Percentiles rank a stretch among this genome's conserved stretches.
phyloP scores from a whole-genome alignment of 805 yeast species.

The Wickerhamiella shivajii region DNA sequence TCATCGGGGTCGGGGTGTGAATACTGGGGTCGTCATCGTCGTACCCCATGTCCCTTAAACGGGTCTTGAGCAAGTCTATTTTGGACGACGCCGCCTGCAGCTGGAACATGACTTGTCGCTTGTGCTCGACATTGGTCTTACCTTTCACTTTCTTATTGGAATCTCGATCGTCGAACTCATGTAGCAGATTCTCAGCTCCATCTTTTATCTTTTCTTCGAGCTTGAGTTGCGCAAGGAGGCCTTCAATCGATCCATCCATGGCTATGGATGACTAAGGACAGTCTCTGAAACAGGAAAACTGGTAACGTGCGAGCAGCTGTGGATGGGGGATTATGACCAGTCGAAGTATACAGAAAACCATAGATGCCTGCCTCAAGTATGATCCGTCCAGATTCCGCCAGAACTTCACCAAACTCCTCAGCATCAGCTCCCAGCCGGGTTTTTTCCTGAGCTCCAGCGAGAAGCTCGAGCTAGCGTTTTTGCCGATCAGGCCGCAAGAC shows the following conservation, averaged over 20 bases:
- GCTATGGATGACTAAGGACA: no score
- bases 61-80: constrained; percentile 11
- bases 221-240: constrained; percentile 23
- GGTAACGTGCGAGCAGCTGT: no score
- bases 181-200: constrained; percentile 26
- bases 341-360: no score
- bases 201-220: constrained; percentile 26
- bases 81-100: constrained; percentile 14
- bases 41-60: constrained; percentile 35
- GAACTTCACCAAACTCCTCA: no score
- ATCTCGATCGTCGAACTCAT: constrained; percentile 17
- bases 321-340: no score
- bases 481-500: no score
- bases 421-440: no score
- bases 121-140: constrained; percentile 9
- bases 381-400: no score
- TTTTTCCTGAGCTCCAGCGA: no score
- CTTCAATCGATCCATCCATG: constrained; percentile 9
- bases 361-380: no score
- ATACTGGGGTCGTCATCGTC: constrained; percentile 10
- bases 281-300: no score
- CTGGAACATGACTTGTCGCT: constrained; percentile 14
- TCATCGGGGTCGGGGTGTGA: background rate
- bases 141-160: constrained; percentile 16
- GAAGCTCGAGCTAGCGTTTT: no score